Conservation (phyloP, 2,329 filamentous ascomycete species). For the Paraphaeosphaeria minitans region DNA sequence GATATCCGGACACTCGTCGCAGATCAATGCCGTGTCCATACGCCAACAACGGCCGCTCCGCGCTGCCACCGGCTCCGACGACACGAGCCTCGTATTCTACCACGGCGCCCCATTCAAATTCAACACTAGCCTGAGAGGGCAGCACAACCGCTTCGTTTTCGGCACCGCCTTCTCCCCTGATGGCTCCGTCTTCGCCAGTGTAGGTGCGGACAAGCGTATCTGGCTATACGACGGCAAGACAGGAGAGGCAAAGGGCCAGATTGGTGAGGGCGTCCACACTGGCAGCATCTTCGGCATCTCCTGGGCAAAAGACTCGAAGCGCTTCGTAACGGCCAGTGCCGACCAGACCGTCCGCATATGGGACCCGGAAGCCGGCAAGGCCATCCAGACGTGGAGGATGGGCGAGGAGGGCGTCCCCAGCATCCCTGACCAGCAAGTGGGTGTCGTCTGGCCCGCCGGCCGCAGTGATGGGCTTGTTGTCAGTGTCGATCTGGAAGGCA, state of each 20-base stretch:
- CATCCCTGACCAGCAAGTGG: constrained; percentile 87
- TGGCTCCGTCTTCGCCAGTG: constrained; percentile 78
- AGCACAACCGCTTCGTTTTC: constrained; percentile 89
- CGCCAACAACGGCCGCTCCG: constrained; percentile 88
- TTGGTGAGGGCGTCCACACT: constrained; percentile 84
- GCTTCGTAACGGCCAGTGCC: constrained; percentile 87
- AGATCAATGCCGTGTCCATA: constrained; percentile 89
- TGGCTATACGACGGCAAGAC: constrained; percentile 97
- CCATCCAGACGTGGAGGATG: constrained; percentile 81
- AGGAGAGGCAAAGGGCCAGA: constrained; percentile 76
- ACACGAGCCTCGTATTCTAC: constrained; percentile 87
- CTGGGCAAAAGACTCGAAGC: constrained; percentile 85
- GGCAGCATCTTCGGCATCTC: constrained; percentile 92
- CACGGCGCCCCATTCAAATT: constrained; percentile 97
- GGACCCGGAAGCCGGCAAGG: constrained; percentile 81
- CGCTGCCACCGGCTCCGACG: constrained; percentile 89
- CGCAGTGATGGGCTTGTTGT: constrained; percentile 86
- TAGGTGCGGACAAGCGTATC: constrained; percentile 90
- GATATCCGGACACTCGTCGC: constrained; percentile 86
- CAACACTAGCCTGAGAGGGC: constrained; percentile 75
- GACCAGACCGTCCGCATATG: constrained; percentile 95
- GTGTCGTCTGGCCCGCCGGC: constrained; percentile 85
- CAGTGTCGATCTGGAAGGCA: constrained; percentile 83
- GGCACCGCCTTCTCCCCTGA: constrained; percentile 90
- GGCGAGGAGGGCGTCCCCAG: constrained; percentile 74